Base-by-base conservation (phyloP, 1,284 basidiomycete genomes). In the Puccinia triticina region DNA sequence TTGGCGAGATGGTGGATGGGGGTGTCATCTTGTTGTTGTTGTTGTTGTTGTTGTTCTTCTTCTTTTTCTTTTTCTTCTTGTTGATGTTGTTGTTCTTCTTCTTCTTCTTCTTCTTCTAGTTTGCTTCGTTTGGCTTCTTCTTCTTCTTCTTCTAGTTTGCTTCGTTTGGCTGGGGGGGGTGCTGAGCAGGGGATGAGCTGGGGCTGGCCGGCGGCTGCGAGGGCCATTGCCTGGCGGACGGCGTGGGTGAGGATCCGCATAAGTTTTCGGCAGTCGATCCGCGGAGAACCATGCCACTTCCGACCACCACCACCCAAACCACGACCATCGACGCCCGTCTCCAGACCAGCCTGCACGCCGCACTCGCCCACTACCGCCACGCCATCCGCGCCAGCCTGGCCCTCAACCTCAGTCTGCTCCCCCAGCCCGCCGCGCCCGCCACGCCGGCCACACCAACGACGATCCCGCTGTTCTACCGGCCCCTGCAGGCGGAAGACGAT, bases 161-260 rank as follows among this genome's bases (percentile, higher is more conserved):
- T 29, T n/a, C 4, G 55, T 7, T 34, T 50, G 40, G 32, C 14
- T 53, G n/a, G n/a, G n/a, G n/a, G n/a, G n/a, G n/a, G n/a, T n/a
- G n/a, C n/a, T n/a, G n/a, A n/a, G n/a, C n/a, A n/a, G 32, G 50
- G n/a, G 40, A 50, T 26, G 59, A 23, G 23, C 2, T 72, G 69
- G 48, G 5, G 50, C 8, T 34, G 64, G 7, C 43, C 10, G 40
- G 40, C 48, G 14, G 40, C 43, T 61, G 77, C 55, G 21, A 59
- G 18, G 2, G 67, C 77, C 50, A 80, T 53, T 23, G 77, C 77
- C 64, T 80, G n/a, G 29, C 77, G 67, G 40, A 80, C 77, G 2
- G 77, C 67, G 48, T 71, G 73, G 23, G 77, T 80, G n/a, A 80
- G 26, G 11, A 80, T 80, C 32, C 67, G 14, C 77, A 80, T 80